Conservation (phyloP, 176 grass and related monocot species). For the Pontederia crassipes region DNA sequence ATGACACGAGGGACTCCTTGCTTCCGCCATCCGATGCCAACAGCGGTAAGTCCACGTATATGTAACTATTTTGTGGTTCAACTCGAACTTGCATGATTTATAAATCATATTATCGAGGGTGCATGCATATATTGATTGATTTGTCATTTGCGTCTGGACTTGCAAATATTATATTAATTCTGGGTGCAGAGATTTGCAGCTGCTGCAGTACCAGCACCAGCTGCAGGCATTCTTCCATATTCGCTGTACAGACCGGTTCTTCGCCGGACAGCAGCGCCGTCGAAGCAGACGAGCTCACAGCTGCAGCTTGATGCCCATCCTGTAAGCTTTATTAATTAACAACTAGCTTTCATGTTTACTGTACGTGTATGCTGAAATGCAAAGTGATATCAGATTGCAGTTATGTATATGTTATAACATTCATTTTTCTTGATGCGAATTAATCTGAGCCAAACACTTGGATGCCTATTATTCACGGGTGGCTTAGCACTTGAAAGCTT, state of each 20-base stretch:
- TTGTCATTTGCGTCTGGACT: too few relatives aligned
- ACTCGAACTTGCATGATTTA: too few relatives aligned
- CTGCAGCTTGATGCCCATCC: conserved; percentile 63
- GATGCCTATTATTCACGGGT: too few relatives aligned
- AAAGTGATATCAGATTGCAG: too few relatives aligned
- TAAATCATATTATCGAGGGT: too few relatives aligned
- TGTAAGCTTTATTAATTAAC: conserved; percentile 22
- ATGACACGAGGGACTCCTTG: conserved; percentile 36
- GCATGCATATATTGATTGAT: too few relatives aligned
- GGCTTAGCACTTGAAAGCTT: too few relatives aligned
- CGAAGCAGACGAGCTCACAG: conserved; percentile 35
- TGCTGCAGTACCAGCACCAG: conserved; percentile 15
- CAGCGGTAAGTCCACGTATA: conserved; percentile 24
- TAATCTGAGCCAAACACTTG: too few relatives aligned
- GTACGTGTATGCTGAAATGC: neutral
- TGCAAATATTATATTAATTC: too few relatives aligned
- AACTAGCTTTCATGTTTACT: neutral
- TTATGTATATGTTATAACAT: too few relatives aligned
- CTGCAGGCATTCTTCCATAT: conserved; percentile 31
- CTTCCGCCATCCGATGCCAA: conserved; percentile 41
- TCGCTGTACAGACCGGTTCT: conserved; percentile 47
- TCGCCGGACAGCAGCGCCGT: neutral
- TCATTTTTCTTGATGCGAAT: too few relatives aligned
- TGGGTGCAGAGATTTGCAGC: conserved; percentile 48
- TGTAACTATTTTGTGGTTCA: too few relatives aligned